Evolutionary conservation across 2,329 filamentous ascomycete genomes (phyloP).

Genomic region (Aspergillus brasiliensis): DNA sequence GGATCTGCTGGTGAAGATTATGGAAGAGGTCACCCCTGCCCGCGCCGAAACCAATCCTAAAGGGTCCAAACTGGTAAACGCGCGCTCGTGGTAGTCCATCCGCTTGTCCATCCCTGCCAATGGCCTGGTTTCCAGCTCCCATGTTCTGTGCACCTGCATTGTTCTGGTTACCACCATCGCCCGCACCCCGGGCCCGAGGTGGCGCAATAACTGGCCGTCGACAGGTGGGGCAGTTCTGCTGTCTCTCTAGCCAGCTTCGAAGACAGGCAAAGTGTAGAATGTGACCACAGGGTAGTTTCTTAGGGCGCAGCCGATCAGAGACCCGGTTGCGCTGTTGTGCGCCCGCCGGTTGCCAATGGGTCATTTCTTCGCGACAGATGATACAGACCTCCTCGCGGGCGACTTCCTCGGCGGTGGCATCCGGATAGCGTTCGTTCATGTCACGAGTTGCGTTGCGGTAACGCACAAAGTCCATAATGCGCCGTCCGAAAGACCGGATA

Average conservation of each 20-base stretch:
- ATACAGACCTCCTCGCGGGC: constrained; percentile 90
- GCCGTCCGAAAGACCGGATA: constrained; percentile 84
- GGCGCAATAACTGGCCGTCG: constrained; percentile 73
- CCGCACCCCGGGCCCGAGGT: constrained; percentile 32
- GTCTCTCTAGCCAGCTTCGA: constrained; percentile 94
- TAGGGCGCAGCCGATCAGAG: constrained; percentile 82
- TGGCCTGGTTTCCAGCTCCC: constrained; percentile 40
- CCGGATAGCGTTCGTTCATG: constrained; percentile 88
- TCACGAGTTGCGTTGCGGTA: constrained; percentile 90
- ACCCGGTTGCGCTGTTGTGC: constrained; percentile 46
- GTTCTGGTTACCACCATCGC: constrained; percentile 28
- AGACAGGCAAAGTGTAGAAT: constrained; percentile 93
- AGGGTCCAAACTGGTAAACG: constrained; percentile 72
- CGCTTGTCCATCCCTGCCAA: constrained; percentile 42
- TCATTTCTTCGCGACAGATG: constrained; percentile 96
- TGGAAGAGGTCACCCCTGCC: constrained; percentile 63
- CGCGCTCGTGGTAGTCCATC: constrained; percentile 54
- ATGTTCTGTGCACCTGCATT: constrained; percentile 31
- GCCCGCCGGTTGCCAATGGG: constrained; percentile 64
- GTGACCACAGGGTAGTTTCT: constrained; percentile 95
- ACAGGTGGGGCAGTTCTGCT: constrained; percentile 96
- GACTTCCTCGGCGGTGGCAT: constrained; percentile 86
- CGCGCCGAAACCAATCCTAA: constrained; percentile 70
- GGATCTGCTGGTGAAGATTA: constrained; percentile 66
- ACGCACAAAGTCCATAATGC: constrained; percentile 82